Evolutionary conservation across 2,329 filamentous ascomycete genomes (phyloP), one percentile per base, ranked within the genome.

Genomic region (Fusarium haematococcum): DNA sequence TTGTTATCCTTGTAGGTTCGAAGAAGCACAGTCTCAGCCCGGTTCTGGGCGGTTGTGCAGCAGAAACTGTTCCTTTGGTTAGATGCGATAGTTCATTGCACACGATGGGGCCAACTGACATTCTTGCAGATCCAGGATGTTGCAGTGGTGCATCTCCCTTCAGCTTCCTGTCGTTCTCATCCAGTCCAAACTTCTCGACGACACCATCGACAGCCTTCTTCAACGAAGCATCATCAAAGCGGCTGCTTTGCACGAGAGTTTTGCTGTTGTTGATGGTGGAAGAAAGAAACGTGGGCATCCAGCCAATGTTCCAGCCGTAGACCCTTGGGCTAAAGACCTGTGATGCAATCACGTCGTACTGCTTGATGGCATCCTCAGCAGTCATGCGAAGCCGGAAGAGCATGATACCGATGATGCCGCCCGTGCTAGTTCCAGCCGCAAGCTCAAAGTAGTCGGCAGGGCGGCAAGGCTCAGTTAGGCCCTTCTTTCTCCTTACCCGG

Each of bases 341-440:
- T 18, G 68, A 50, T 1, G 71, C 71, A 9, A 76, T 71, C 10
- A 65, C 63, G 20, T 78, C 70, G 20, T 77, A 75, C 13, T 74
- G 61, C 4, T 50, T 23, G 6, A 77, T 77, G 0, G 75, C 64
- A 7, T 77, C 63, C 0, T 71, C 27, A 0, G 72, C 73, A 0
- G 62, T 74, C 75, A 75, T 77, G 8, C 70, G 75, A 14, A 77
- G 60, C 1, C 75, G 65, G 6, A 77, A 77, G 10, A 77, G 71
- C 75, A 57, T 73, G 4, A 73, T 73, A 0, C 70, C 70, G 35
- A 73, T 73, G 20, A 73, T 73, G 72, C 73, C 73, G 0, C 73
- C 73, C 0, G 74, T 74, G 39, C 73, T 76, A 0, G 74, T 76
- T 16, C 74, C 74, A 0, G 57, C 73, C 0, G 74, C 73, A 1